Evolutionary conservation across 257 asterid genomes (phyloP).

Genomic region (Solanum microdontum): DNA sequence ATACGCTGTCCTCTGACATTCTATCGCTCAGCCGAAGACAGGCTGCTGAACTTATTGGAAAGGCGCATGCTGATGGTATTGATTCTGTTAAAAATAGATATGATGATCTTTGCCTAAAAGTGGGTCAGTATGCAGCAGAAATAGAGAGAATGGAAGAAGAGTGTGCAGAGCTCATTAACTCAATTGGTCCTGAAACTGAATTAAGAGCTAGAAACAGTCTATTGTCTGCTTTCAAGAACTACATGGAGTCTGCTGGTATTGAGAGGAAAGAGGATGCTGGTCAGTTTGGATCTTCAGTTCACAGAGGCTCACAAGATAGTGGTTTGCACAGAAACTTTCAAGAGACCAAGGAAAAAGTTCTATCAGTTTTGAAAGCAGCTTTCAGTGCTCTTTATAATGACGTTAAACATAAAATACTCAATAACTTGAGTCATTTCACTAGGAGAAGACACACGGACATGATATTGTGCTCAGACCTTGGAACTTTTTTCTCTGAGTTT

Average conservation of each 20-base stretch:
- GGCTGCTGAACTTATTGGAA: constrained; percentile 62
- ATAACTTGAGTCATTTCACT: constrained; percentile 36
- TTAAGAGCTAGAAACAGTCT: constrained; percentile 61
- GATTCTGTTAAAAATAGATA: constrained; percentile 49
- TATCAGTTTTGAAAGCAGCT: constrained; percentile 40
- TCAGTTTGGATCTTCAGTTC: constrained; percentile 25
- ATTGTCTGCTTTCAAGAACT: constrained; percentile 53
- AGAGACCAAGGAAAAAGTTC: constrained; percentile 41
- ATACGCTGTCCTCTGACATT: constrained; percentile 62
- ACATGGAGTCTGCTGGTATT: constrained; percentile 42
- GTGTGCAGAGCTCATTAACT: constrained; percentile 44
- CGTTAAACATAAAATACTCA: constrained; percentile 35
- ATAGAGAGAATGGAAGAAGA: constrained; percentile 80
- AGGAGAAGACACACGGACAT: constrained; percentile 24
- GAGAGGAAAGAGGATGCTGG: constrained; percentile 29
- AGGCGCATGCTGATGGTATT: constrained; percentile 30
- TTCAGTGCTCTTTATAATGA: constrained; percentile 47
- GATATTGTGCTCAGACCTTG: constrained; percentile 36
- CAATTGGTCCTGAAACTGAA: constrained; percentile 72
- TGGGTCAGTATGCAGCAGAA: constrained; percentile 57
- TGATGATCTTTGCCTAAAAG: constrained; percentile 69
- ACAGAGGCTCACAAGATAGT: constrained; percentile 26
- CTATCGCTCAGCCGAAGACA: constrained; percentile 60
- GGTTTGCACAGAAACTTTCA: constrained; percentile 25
- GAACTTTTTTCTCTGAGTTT: constrained; percentile 43